Conservation (phyloP, 495 filamentous ascomycete species). For the Friedmanniomyces endolithicus region DNA sequence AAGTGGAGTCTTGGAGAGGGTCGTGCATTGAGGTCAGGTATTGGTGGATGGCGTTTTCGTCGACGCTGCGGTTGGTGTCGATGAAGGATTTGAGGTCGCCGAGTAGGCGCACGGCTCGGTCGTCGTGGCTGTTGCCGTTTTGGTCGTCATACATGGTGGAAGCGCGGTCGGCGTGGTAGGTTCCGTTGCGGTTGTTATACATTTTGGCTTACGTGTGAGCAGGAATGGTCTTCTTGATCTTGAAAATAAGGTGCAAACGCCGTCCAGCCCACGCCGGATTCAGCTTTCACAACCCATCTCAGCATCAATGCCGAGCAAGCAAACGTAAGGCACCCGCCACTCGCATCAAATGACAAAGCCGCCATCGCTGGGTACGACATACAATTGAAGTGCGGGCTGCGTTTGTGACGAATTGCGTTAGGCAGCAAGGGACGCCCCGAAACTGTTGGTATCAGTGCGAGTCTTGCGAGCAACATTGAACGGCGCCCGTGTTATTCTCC, state of each 20-base stretch:
- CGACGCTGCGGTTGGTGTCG: not conserved
- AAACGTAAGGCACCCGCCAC: too few species aligned
- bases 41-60: not conserved
- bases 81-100: not conserved
- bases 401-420: too few species aligned
- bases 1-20: not conserved
- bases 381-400: too few species aligned
- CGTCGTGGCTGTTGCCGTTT: not conserved
- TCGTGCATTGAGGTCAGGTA: not conserved
- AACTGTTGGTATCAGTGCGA: too few species aligned
- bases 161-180: not conserved
- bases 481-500: not conserved
- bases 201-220: not conserved
- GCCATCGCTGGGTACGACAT: too few species aligned
- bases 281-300: too few species aligned
- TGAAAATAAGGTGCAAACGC: too few species aligned
- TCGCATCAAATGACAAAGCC: too few species aligned
- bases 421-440: too few species aligned
- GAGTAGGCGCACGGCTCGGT: not conserved
- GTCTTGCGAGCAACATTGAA: too few species aligned
- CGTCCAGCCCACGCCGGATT: too few species aligned
- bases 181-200: not conserved
- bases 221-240: not conserved
- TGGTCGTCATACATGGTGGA: not conserved
- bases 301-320: too few species aligned